phyloP scores from a whole-genome alignment of 805 yeast species.

The Priceomyces melissophilus region DNA sequence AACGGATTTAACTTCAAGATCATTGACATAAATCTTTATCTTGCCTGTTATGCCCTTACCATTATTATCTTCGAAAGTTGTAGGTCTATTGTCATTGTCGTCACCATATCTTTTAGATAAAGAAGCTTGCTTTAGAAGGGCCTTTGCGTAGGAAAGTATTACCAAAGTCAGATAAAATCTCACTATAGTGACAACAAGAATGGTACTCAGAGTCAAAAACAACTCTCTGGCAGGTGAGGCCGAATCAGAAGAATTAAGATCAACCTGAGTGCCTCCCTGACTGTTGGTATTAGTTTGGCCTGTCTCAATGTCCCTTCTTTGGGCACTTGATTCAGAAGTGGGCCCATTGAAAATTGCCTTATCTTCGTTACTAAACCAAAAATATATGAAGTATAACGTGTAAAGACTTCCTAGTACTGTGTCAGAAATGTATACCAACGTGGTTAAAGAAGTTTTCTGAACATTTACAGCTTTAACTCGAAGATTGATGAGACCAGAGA shows the following conservation, averaged over 20 bases:
- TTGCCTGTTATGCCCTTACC: conserved; percentile 17
- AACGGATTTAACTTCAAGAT: conserved; percentile 31
- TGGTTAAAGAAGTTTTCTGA: conserved; percentile 58
- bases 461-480: conserved; percentile 48
- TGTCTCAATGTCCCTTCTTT: no score
- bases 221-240: conserved; percentile 58
- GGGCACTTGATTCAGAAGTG: background rate
- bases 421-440: conserved; percentile 63
- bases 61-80: conserved; percentile 24
- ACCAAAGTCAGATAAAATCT: conserved; percentile 62
- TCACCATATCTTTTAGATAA: conserved; percentile 21
- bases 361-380: conserved; percentile 66
- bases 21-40: conserved; percentile 19
- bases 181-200: conserved; percentile 42
- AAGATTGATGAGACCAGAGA: conserved; percentile 49
- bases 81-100: conserved; percentile 7
- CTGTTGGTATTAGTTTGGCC: no score
- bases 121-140: conserved; percentile 42
- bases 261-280: no score
- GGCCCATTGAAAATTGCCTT: conserved; percentile 15
- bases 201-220: conserved; percentile 51
- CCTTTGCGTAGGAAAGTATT: conserved; percentile 56
- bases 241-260: conserved; percentile 42
- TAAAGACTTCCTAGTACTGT: conserved; percentile 64
- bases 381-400: conserved; percentile 67